Base-by-base conservation (phyloP, 176 grass and related monocot genomes). In the Metroxylon sagu region DNA sequence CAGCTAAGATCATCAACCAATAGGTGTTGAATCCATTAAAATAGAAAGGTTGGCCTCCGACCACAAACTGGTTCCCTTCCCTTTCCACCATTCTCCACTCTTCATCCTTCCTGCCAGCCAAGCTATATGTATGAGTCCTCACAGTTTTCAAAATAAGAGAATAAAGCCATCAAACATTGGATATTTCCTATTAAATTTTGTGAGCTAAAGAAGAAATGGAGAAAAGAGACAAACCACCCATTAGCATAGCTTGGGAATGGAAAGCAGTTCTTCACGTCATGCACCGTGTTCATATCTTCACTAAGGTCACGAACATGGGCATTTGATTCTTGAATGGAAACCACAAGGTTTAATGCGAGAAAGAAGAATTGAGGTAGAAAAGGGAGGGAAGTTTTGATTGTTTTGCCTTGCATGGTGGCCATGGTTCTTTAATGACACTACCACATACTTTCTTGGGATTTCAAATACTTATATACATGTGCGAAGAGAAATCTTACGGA, bases 1-100 rank as follows among this genome's bases (percentile, higher is more conserved):
- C 87, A 48, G 82, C 82, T 12, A 90, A 76, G 29, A 77, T 57
- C 87, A 90, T 85, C 63, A 90, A 43, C 87, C 87, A 90, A 50
- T 90, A 90, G 0, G 82, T 57, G 57, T 90, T 90, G 79, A 90
- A 90, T 8, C 87, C 87, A 16, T 86, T 90, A 4, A 90, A 60
- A 62, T 90, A 90, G 64, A 90, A 90, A 1, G 87, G 82, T 26
- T 29, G 49, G 17, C 53, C 55, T 21, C 71, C 80, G 16, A 77
- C 55, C 27, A 67, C 54, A 39, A 90, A 86, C 43, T 90, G 87
- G 16, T 65, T 74, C 6, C 82, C 82, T 29, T 29, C 77, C 59
- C 75, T 73, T 75, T 17, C 58, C 17, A 90, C 79, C 71, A 83
- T 74, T 18, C 55, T 64, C 87, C 82, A 90, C 17, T 60, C 59